Evolutionary conservation across 257 asterid genomes (phyloP).

Genomic region (Schizonepeta tenuifolia): DNA sequence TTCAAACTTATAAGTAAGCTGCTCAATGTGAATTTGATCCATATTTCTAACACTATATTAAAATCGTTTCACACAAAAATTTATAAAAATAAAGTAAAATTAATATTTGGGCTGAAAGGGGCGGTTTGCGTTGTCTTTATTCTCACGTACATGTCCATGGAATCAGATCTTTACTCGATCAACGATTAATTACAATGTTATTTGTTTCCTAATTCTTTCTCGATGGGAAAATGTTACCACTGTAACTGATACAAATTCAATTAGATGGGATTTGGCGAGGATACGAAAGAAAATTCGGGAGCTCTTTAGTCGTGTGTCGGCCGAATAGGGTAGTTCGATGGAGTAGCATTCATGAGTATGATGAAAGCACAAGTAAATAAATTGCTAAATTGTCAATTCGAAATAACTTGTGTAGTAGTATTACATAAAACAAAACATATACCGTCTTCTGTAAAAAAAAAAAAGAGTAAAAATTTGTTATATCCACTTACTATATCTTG

Average conservation of each 20-base stretch:
- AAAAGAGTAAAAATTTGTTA: no score
- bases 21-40: no score
- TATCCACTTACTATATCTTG: no score
- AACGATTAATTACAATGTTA: background rate
- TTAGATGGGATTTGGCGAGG: conserved; percentile 36
- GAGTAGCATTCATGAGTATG: background rate
- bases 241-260: conserved; percentile 30
- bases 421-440: no score
- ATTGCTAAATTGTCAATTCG: background rate
- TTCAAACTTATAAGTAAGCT: no score
- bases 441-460: no score
- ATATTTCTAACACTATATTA: no score
- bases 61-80: no score
- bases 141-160: conserved; percentile 10
- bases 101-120: background rate
- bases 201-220: background rate
- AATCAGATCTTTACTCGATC: no score
- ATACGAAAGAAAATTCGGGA: conserved; percentile 29
- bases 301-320: conserved; percentile 8
- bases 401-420: background rate
- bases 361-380: background rate
- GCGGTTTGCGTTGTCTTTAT: conserved; percentile 29
- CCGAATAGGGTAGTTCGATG: background rate
- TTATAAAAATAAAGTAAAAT: no score
- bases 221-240: background rate